A percentile compares a stretch with the other conserved stretches of the same genome.
Evolutionary conservation across 2,329 filamentous ascomycete genomes (phyloP).

Genomic region (Ophiocordyceps camponoti-rufipedis): DNA sequence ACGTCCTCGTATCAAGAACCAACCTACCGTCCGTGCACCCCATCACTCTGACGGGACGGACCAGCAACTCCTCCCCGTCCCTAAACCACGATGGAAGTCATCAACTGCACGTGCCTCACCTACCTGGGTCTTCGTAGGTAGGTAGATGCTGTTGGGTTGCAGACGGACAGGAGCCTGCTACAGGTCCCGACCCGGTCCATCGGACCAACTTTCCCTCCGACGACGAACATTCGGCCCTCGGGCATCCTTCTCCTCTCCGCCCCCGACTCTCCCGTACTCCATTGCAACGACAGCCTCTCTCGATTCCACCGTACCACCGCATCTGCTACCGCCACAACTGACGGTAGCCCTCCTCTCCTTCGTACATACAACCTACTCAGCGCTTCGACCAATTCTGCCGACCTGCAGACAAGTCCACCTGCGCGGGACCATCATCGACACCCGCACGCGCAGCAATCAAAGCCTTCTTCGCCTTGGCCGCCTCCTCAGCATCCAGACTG

Average conservation of each 20-base stretch:
- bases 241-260: not conserved
- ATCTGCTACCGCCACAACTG: not conserved
- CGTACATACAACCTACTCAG: not conserved
- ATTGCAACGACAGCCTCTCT: not conserved
- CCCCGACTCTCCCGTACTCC: not conserved
- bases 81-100: no score
- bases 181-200: not conserved
- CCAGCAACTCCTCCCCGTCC: no score
- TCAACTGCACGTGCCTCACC: no score
- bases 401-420: not conserved
- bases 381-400: not conserved
- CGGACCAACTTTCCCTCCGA: not conserved
- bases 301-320: not conserved
- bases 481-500: constrained; percentile 7
- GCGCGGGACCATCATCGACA: not conserved
- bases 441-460: no score
- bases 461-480: constrained; percentile 10
- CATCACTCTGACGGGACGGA: no score
- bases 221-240: not conserved
- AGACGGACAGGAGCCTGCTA: no score
- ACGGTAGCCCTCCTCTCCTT: not conserved
- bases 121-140: no score
- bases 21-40: no score
- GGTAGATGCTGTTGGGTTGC: no score
- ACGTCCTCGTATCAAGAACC: no score